Conservation (phyloP, 148 eudicot species). For the Vaccinium myrtillus region DNA sequence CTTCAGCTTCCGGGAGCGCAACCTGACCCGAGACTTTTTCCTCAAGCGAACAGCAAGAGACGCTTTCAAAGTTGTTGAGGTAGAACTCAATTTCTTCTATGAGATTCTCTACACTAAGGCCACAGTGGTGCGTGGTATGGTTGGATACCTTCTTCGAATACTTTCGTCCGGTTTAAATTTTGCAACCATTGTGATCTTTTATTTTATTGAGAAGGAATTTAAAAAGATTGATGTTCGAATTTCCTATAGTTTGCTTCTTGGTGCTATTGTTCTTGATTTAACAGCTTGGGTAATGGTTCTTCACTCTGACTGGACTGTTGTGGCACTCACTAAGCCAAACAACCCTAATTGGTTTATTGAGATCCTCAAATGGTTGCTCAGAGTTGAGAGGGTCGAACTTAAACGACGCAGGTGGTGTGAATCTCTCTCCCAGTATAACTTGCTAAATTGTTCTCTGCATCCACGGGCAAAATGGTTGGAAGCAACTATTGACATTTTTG, state of each 20-base stretch:
- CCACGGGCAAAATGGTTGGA: conserved; percentile 13
- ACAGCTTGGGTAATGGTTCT: conserved; percentile 32
- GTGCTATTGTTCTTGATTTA: conserved; percentile 40
- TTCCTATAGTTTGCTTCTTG: conserved; percentile 26
- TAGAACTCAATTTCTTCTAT: conserved; percentile 53
- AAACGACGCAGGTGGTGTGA: conserved; percentile 31
- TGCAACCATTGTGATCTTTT: conserved; percentile 24
- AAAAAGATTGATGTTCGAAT: conserved; percentile 21
- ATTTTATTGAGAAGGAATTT: background rate
- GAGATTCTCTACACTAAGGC: conserved; percentile 50
- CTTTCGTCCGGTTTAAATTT: conserved; percentile 17
- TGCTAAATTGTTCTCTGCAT: conserved; percentile 28
- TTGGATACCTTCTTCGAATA: conserved; percentile 25
- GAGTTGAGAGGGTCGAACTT: background rate
- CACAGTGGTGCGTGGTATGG: conserved; percentile 18
- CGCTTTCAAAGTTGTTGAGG: conserved; percentile 51
- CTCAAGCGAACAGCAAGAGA: conserved; percentile 13
- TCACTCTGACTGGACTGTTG: conserved; percentile 35
- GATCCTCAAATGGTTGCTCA: background rate
- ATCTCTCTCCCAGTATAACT: conserved; percentile 20
- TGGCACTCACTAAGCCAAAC: conserved; percentile 17
- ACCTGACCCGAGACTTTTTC: conserved; percentile 36
- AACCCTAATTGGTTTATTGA: background rate
- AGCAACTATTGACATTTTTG: conserved; percentile 10
- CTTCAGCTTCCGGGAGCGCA: conserved; percentile 41